Conservation (phyloP, 495 filamentous ascomycete species). For the Neurospora intermedia region DNA sequence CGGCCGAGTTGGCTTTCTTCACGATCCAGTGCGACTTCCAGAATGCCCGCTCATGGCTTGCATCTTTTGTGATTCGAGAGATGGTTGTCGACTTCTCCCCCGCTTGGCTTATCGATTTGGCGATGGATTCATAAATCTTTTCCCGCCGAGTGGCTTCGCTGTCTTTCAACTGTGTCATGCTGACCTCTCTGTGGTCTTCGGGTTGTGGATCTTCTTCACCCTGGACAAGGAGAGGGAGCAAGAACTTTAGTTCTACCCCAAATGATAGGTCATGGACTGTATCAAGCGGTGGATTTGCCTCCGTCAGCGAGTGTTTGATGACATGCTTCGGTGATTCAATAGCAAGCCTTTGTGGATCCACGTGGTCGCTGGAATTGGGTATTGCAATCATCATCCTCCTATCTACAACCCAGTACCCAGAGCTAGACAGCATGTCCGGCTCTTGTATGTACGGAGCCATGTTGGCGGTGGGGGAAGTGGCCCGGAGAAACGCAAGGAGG, state of each 20-base stretch:
- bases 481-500: background rate
- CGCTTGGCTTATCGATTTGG: slow-evolving; percentile 10
- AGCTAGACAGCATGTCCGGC: background rate
- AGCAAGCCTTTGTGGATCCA: background rate
- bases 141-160: background rate
- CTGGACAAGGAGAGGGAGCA: slow-evolving; percentile 5
- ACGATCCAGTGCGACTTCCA: slow-evolving; percentile 24
- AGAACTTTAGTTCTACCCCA: slow-evolving; percentile 5
- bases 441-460: background rate
- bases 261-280: slow-evolving; percentile 1
- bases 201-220: background rate
- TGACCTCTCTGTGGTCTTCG: background rate
- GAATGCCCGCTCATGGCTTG: slow-evolving; percentile 10
- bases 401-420: background rate
- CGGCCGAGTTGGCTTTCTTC: slow-evolving; percentile 23
- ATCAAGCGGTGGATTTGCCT: background rate
- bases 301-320: background rate
- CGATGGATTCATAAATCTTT: slow-evolving; percentile 8
- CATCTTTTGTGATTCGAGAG: slow-evolving; percentile 2
- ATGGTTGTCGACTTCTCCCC: slow-evolving; percentile 12
- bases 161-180: background rate
- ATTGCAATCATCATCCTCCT: background rate
- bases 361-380: background rate
- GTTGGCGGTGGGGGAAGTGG: background rate
- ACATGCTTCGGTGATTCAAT: background rate